Evolutionary conservation across 441 rosid species (phyloP).

Genomic region (Syzygium malaccense): DNA sequence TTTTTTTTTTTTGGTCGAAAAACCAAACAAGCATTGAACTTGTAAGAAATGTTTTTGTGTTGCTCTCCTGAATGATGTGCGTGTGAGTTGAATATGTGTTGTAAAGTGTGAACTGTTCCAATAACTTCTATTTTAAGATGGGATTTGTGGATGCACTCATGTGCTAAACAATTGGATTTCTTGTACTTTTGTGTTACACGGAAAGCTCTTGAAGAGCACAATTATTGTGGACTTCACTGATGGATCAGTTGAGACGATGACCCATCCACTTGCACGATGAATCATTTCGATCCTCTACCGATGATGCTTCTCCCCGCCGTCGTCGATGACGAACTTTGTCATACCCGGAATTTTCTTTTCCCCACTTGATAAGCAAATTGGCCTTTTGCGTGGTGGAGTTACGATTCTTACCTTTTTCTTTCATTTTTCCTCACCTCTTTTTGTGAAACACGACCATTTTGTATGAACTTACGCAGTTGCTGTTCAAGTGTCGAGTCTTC

Average conservation of each 20-base stretch:
- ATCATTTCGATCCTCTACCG: neutral
- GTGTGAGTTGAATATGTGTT: neutral
- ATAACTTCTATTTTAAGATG: neutral
- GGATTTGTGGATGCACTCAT: neutral
- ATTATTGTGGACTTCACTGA: neutral
- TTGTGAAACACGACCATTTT: neutral
- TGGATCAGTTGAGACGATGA: neutral
- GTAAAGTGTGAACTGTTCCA: neutral
- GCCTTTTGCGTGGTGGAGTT: neutral
- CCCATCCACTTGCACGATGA: neutral
- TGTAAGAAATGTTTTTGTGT: neutral
- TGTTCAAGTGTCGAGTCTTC: neutral
- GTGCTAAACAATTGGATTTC: neutral
- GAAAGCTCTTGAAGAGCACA: neutral
- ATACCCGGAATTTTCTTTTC: neutral
- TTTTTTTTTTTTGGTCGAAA: neutral
- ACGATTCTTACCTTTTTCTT: neutral
- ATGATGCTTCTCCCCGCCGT: neutral
- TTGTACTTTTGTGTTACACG: neutral
- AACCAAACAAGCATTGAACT: neutral
- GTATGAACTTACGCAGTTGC: neutral
- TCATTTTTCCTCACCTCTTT: neutral
- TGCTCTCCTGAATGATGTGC: neutral
- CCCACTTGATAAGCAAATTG: neutral
- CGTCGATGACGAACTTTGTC: neutral